A percentile compares a stretch with the other conserved stretches of the same genome.
Conservation (phyloP, 345 rosid genomes). For the Lumnitzera racemosa region DNA sequence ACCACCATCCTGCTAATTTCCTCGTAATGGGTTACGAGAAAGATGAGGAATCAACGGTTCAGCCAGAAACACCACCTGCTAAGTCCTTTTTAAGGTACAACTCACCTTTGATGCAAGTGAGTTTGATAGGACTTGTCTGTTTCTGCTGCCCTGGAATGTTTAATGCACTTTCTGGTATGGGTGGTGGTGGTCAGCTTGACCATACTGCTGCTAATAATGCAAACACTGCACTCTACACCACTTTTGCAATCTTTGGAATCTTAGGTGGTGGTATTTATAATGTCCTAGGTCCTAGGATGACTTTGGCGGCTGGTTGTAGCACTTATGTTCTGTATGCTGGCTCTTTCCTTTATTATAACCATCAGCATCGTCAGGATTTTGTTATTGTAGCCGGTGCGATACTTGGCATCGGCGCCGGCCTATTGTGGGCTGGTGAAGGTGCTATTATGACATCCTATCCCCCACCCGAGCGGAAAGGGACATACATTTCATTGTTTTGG, state of each 20-base stretch:
- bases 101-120: constrained; percentile 68
- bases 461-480: constrained; percentile 69
- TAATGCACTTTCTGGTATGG: constrained; percentile 96
- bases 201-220: constrained; percentile 81
- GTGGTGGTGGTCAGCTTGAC: constrained; percentile 87
- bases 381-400: constrained; percentile 50
- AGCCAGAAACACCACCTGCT: neutral
- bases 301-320: constrained; percentile 62
- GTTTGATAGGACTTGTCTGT: constrained; percentile 74
- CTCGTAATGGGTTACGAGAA: constrained; percentile 7
- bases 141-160: constrained; percentile 98
- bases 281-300: constrained; percentile 51
- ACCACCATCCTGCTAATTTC: neutral
- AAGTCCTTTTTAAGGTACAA: constrained; percentile 45
- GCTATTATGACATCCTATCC: constrained; percentile 97
- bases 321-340: constrained; percentile 69
- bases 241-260: constrained; percentile 53
- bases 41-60: constrained; percentile 15
- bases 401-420: constrained; percentile 85
- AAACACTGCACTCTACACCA: constrained; percentile 60
- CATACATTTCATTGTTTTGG: constrained; percentile 69
- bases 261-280: constrained; percentile 64
- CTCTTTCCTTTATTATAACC: constrained; percentile 61
- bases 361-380: constrained; percentile 35
- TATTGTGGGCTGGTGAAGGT: constrained; percentile 89